A percentile compares a stretch with the other conserved stretches of the same genome.
Evolutionary conservation across 495 filamentous ascomycete species (phyloP).

Genomic region (Amphirosellinia nigrospora): DNA sequence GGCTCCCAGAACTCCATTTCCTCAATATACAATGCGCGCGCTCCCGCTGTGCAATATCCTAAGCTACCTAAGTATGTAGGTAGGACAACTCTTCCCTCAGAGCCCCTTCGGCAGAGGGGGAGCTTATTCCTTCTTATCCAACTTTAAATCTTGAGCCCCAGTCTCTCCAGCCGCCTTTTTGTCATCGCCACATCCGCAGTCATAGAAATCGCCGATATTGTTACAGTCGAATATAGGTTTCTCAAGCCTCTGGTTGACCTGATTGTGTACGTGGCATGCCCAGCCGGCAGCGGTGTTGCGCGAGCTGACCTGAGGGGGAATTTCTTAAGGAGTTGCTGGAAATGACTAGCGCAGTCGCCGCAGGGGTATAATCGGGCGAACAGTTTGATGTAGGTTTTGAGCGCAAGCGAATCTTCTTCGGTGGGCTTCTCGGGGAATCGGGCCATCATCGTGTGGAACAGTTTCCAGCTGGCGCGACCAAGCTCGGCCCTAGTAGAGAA

Average conservation of each 20-base stretch:
- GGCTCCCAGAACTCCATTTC: slow-evolving; percentile 5
- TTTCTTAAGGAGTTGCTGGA: slow-evolving; percentile 77
- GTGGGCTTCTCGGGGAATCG: slow-evolving; percentile 89
- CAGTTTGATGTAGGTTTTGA: slow-evolving; percentile 84
- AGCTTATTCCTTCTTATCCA: slow-evolving; percentile 50
- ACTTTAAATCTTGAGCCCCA: slow-evolving; percentile 25
- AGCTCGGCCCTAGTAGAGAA: slow-evolving; percentile 71
- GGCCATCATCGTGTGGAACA: slow-evolving; percentile 94
- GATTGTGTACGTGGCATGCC: slow-evolving; percentile 94
- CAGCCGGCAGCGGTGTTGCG: slow-evolving; percentile 85
- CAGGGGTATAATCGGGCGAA: slow-evolving; percentile 95
- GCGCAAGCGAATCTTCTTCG: slow-evolving; percentile 78
- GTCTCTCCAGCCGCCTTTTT: slow-evolving; percentile 42
- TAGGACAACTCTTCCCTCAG: neutral
- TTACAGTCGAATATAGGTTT: slow-evolving; percentile 88
- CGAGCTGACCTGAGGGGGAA: slow-evolving; percentile 90
- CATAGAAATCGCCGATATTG: slow-evolving; percentile 89
- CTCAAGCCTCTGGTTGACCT: slow-evolving; percentile 84
- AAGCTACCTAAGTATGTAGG: no score
- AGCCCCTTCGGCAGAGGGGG: neutral
- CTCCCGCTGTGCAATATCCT: neutral
- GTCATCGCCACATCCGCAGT: slow-evolving; percentile 92
- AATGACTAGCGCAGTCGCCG: slow-evolving; percentile 92
- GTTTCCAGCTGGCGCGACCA: slow-evolving; percentile 87
- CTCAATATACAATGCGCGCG: slow-evolving; percentile 1